These are phyloP conservation scores for Alternaria alternata DNA, from an alignment of 2,329 filamentous ascomycete genomes.

Conservation along the genomic window DNA sequence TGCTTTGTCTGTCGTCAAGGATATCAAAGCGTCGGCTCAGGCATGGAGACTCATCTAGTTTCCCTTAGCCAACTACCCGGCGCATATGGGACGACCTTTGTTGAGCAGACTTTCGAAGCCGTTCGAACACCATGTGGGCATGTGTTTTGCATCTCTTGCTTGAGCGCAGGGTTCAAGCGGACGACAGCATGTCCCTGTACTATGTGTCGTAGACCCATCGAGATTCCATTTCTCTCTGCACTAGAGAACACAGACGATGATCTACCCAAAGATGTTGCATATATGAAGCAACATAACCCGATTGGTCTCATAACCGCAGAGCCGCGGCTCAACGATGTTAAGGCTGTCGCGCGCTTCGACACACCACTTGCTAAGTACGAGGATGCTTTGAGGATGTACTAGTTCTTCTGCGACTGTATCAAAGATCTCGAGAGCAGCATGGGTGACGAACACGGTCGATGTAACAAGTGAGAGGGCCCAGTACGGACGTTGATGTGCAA, in stretches of 20 bases:
- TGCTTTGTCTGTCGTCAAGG: constrained; percentile 4
- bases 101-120: constrained; percentile 1
- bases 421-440: background rate
- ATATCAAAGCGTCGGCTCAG: background rate
- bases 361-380: background rate
- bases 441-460: background rate
- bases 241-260: background rate
- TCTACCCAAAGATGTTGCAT: background rate
- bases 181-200: background rate
- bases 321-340: background rate
- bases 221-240: background rate
- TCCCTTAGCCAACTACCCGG: constrained; percentile 7
- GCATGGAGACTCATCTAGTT: background rate
- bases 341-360: background rate
- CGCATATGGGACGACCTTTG: background rate
- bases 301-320: accelerated
- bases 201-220: constrained; percentile 6
- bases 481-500: background rate
- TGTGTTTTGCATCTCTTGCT: constrained; percentile 5
- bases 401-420: background rate
- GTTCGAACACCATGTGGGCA: constrained; percentile 10
- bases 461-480: background rate
- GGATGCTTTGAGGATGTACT: background rate
- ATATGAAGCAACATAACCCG: background rate
- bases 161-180: constrained; percentile 9